Evolutionary conservation across 2,329 filamentous ascomycete genomes (phyloP).

Genomic region (Bertia moriformis): DNA sequence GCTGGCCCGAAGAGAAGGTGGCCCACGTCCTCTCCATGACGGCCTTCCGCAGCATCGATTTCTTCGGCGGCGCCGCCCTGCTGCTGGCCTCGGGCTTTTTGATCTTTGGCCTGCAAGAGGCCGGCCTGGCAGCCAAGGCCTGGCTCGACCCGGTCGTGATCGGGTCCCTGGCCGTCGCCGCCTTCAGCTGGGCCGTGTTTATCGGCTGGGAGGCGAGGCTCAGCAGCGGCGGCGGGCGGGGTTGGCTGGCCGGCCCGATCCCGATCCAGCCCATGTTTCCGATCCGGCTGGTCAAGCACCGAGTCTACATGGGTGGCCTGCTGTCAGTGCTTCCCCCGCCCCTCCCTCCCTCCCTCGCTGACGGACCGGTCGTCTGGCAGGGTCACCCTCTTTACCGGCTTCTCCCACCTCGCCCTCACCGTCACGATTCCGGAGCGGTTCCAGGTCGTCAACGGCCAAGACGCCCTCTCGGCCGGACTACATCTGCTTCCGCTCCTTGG

Average conservation of each 20-base stretch:
- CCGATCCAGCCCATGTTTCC: slow-evolving; percentile 39
- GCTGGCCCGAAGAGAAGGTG: slow-evolving; percentile 25
- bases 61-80: slow-evolving; percentile 32
- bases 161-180: slow-evolving; percentile 28
- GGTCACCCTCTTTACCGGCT: slow-evolving; percentile 39
- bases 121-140: slow-evolving; percentile 30
- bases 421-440: slow-evolving; percentile 44
- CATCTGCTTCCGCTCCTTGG: slow-evolving; percentile 43
- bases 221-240: too few relatives aligned
- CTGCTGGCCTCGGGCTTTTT: slow-evolving; percentile 35
- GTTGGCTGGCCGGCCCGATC: slow-evolving; percentile 13
- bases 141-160: slow-evolving; percentile 39
- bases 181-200: slow-evolving; percentile 30
- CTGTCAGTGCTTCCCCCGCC: slow-evolving; percentile 20
- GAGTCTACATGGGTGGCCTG: slow-evolving; percentile 34
- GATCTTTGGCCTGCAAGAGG: slow-evolving; percentile 41
- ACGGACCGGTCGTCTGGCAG: too few relatives aligned
- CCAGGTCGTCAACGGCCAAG: slow-evolving; percentile 40
- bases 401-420: slow-evolving; percentile 40
- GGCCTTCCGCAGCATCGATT: slow-evolving; percentile 32
- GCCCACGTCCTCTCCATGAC: slow-evolving; percentile 20
- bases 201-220: slow-evolving; percentile 33
- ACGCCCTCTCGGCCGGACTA: slow-evolving; percentile 35
- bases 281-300: slow-evolving; percentile 26
- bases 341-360: neutral